Percentiles rank a stretch among this genome's conserved stretches.
phyloP scores from a whole-genome alignment of 2,329 filamentous ascomycete genomes.

The Penicillium sp. region DNA sequence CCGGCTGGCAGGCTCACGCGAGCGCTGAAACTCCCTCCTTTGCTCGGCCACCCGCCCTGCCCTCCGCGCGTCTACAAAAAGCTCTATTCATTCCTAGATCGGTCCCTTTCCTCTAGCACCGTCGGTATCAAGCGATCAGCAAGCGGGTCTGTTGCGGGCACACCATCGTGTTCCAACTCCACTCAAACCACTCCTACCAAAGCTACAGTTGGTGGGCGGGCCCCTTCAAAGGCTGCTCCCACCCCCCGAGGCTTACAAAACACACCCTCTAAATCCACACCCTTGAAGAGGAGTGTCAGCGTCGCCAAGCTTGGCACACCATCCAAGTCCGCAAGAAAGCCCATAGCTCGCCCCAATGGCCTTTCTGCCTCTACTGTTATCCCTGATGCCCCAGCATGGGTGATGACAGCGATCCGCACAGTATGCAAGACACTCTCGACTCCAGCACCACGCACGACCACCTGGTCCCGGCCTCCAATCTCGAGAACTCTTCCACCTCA shows the following conservation, averaged over 20 bases:
- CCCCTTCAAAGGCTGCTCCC: conserved; percentile 30
- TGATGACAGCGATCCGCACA: conserved; percentile 66
- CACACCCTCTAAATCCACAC: conserved; percentile 49
- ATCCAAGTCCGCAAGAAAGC: conserved; percentile 23
- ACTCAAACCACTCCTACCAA: conserved; percentile 42
- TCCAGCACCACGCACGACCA: conserved; percentile 41
- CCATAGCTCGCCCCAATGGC: conserved; percentile 16
- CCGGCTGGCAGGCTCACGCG: conserved; percentile 67
- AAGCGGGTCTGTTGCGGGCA: conserved; percentile 32
- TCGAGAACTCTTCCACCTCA: conserved; percentile 63
- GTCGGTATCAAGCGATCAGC: conserved; percentile 36
- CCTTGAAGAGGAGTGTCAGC: conserved; percentile 38
- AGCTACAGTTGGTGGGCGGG: conserved; percentile 19
- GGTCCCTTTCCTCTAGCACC: conserved; percentile 55
- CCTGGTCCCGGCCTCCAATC: conserved; percentile 38
- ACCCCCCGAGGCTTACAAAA: conserved; percentile 34
- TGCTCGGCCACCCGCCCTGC: conserved; percentile 74
- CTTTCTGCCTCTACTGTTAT: conserved; percentile 29
- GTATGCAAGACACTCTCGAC: conserved; percentile 64
- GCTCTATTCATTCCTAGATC: conserved; percentile 77
- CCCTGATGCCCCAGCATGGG: conserved; percentile 60
- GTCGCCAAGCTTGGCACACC: conserved; percentile 18
- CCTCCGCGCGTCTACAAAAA: conserved; percentile 80
- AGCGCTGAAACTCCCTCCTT: conserved; percentile 71
- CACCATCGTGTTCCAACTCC: conserved; percentile 28